These are phyloP conservation scores for Citropsis articulata DNA, from an alignment of 345 rosid genomes.

Conservation along the genomic window DNA sequence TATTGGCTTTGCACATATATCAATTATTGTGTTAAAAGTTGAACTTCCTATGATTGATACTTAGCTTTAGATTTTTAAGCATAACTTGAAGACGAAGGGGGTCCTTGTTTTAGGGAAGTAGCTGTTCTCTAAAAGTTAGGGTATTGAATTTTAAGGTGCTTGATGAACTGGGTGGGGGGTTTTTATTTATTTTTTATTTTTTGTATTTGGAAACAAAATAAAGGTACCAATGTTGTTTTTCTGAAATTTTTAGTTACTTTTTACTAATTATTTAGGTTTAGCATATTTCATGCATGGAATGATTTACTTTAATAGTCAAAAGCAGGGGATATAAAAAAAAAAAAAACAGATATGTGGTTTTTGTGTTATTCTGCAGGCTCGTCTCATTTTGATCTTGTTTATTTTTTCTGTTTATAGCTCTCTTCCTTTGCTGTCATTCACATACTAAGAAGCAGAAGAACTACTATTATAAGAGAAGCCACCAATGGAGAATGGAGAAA, in stretches of 20 bases:
- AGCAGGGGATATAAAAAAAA: neutral
- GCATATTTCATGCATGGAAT: neutral
- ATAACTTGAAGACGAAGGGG: neutral
- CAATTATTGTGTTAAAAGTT: neutral
- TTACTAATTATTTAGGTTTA: neutral
- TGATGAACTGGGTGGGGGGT: neutral
- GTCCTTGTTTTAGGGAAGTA: neutral
- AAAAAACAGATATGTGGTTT: neutral
- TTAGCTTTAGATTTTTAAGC: neutral
- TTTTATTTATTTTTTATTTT: neutral
- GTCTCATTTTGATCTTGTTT: neutral
- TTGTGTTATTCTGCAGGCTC: neutral
- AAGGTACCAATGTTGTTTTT: neutral
- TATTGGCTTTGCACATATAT: neutral
- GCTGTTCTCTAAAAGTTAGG: neutral
- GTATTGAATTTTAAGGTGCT: neutral
- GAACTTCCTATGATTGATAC: neutral
- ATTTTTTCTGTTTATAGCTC: neutral
- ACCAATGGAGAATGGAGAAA: conserved; percentile 57
- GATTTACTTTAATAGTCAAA: too few species aligned
- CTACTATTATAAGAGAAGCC: neutral
- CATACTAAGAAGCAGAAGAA: neutral
- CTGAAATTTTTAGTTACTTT: neutral
- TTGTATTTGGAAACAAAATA: neutral
- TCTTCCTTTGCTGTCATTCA: neutral